These are phyloP conservation scores for Vigna nakashimae DNA, from an alignment of 306 rosid genomes.

Conservation along the genomic window DNA sequence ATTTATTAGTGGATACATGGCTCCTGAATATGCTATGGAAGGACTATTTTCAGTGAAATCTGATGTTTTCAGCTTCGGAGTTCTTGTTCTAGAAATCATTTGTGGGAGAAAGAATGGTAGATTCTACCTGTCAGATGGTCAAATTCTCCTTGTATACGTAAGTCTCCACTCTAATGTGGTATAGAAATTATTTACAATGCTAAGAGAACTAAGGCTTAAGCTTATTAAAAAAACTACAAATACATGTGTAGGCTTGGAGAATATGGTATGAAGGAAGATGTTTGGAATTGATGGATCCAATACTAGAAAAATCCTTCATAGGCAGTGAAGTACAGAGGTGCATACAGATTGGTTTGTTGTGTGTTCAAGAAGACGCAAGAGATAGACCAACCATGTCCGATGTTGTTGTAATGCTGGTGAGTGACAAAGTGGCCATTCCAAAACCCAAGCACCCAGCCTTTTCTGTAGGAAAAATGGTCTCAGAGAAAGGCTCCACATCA, in stretches of 20 bases:
- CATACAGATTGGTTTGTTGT: background rate
- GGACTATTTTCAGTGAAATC: slow-evolving; percentile 14
- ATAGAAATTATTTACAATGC: background rate
- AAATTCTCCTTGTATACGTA: slow-evolving; percentile 18
- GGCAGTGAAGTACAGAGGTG: background rate
- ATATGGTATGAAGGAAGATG: slow-evolving; percentile 54
- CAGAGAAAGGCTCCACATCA: background rate
- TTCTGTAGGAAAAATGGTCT: slow-evolving; percentile 31
- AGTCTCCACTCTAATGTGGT: background rate
- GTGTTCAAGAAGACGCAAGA: slow-evolving; percentile 51
- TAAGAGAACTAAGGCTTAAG: background rate
- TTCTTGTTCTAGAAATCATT: slow-evolving; percentile 49
- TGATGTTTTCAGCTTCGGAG: slow-evolving; percentile 39
- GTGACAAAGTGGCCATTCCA: slow-evolving; percentile 49
- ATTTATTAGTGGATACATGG: slow-evolving; percentile 54
- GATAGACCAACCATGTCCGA: slow-evolving; percentile 57
- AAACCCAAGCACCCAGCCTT: slow-evolving; percentile 52
- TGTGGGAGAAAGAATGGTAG: slow-evolving; percentile 38
- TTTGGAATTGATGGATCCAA: slow-evolving; percentile 35
- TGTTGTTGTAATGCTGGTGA: slow-evolving; percentile 50
- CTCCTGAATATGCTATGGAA: slow-evolving; percentile 54
- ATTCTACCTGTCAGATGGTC: slow-evolving; percentile 31
- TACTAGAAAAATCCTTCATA: background rate
- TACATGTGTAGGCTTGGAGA: slow-evolving; percentile 54
- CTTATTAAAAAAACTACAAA: background rate